Conservation (phyloP, 139 green algal species). For the Gonium pectorale region DNA sequence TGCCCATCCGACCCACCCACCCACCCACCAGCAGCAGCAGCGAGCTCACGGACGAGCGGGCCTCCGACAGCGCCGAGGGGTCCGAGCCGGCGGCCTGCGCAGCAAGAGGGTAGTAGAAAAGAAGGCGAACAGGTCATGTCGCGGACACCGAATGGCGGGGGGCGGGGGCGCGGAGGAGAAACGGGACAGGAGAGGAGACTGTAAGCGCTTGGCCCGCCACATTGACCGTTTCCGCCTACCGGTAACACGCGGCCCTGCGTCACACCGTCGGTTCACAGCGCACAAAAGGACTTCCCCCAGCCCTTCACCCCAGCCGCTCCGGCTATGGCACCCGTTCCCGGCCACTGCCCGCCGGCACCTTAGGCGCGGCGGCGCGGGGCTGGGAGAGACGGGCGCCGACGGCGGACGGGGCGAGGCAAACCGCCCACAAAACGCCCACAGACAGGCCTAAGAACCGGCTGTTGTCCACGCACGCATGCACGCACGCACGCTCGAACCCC, state of each 20-base stretch:
- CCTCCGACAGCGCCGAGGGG: not conserved
- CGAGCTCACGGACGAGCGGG: not conserved
- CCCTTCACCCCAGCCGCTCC: not conserved
- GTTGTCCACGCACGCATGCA: too few relatives aligned
- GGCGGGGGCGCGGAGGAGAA: not conserved
- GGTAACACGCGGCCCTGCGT: too few relatives aligned
- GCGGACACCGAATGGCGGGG: not conserved
- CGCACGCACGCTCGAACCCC: too few relatives aligned
- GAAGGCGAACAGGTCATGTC: not conserved
- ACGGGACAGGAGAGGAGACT: not conserved
- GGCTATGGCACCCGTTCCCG: not conserved
- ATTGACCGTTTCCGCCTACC: too few relatives aligned
- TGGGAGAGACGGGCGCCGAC: not conserved
- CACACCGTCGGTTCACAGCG: not conserved
- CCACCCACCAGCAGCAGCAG: constrained; percentile 40
- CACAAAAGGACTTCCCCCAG: not conserved
- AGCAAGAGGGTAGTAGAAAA: not conserved
- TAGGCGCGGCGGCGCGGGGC: not conserved
- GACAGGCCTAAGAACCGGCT: too few relatives aligned
- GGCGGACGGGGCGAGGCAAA: not conserved
- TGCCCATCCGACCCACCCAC: not conserved
- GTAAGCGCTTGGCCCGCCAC: not conserved
- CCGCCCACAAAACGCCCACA: too few relatives aligned
- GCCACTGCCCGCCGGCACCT: not conserved
- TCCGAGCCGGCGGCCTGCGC: not conserved